Base-by-base conservation (phyloP, 176 grass and related monocot genomes). In the Typha latifolia region DNA sequence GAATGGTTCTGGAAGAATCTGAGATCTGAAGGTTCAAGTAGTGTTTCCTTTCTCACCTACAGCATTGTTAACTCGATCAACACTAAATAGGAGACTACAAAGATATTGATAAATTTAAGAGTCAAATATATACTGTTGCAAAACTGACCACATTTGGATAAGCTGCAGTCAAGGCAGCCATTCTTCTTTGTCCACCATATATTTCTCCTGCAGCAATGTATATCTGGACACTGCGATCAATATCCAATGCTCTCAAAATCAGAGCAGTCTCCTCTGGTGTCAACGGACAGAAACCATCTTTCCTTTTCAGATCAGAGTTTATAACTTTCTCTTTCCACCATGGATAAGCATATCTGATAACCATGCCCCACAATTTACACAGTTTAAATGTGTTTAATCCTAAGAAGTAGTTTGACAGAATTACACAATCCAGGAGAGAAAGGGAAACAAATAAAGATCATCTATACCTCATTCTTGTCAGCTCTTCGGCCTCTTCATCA, bases 251-350 rank as follows among this genome's bases (percentile, higher is more conserved):
- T 72, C 79, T 82, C 49, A 96, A 52, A 72, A 91, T 71, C 62
- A 96, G 70, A 75, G 88, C 85, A 47, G 89, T 89, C 69, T 96
- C 92, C 70, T 96, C 92, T 4, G 92, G 92, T 63, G 88, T 96
- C 51, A 96, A 84, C 47, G 92, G 92, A 70, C 92, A 91, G 32
- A 91, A 23, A 49, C 92, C 92, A 16, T 91, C 92, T 70, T 79
- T 96, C 66, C 92, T 86, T 66, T 89, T 96, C 16, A 66, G 52
- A 14, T 75, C 70, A 10, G 92, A 96, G 78, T 89, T 72, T 2
- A 96, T 91, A 71, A 91, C 85, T 79, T 96, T 96, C 72, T 96
- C 92, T 79, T 96, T 96, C 92, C 92, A 96, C 92, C 92, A 96
- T 51, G 88, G 92, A 80, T 96, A 96, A 61, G 85, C 88, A 77